phyloP scores from a whole-genome alignment of 345 rosid genomes.

The Abelmoschus esculentus region DNA sequence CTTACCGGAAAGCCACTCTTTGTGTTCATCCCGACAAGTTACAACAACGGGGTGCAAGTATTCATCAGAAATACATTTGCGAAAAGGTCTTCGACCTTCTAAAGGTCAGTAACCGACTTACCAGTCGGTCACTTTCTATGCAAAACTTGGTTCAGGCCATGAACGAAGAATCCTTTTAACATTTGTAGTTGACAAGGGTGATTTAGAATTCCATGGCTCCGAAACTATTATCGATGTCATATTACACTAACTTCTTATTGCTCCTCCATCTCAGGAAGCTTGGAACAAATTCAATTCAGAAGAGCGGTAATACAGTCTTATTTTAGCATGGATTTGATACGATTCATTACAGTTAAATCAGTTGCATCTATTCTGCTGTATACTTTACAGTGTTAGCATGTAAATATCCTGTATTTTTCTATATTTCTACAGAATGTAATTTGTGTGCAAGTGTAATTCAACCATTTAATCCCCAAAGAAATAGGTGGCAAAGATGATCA shows the following conservation, averaged over 20 bases:
- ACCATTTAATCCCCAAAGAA: not conserved
- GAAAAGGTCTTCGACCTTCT: slow-evolving; percentile 98
- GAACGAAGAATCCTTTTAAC: not conserved
- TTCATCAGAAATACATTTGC: slow-evolving; percentile 86
- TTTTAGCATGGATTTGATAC: not conserved
- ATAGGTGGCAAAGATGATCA: not conserved
- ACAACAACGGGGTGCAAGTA: slow-evolving; percentile 89
- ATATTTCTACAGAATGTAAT: not conserved
- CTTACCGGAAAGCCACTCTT: slow-evolving; percentile 96
- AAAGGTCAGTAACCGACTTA: slow-evolving; percentile 40
- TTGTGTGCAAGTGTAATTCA: not conserved
- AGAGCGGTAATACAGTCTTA: slow-evolving; percentile 46
- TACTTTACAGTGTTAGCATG: not conserved
- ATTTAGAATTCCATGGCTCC: not conserved
- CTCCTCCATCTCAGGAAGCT: slow-evolving; percentile 61
- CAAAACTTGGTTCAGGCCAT: not conserved
- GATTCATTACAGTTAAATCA: not conserved
- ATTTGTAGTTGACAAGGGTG: not conserved
- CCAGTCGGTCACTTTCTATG: not conserved
- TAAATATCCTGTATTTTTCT: not conserved
- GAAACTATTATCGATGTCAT: not conserved
- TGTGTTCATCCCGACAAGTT: slow-evolving; percentile 97
- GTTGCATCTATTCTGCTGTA: not conserved
- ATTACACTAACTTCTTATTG: not conserved
- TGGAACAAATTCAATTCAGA: slow-evolving; percentile 94